Evolutionary conservation across 2,329 filamentous ascomycete genomes (phyloP).

Genomic region (Arthrinium puccinioides): DNA sequence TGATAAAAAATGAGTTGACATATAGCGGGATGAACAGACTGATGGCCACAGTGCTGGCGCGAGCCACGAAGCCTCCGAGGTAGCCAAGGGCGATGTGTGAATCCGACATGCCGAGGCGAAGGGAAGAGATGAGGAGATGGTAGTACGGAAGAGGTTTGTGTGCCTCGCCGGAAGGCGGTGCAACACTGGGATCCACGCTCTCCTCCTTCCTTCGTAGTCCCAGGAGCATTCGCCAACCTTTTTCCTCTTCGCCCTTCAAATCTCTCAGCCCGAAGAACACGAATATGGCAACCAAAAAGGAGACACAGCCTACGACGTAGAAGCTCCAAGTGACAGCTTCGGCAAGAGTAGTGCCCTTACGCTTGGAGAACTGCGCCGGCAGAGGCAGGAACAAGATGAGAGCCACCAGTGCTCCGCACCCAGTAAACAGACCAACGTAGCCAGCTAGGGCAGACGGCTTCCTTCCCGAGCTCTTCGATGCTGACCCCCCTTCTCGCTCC

Average conservation of each 20-base stretch:
- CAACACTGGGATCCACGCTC: not conserved
- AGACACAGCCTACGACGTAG: slow-evolving; percentile 72
- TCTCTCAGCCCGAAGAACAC: slow-evolving; percentile 72
- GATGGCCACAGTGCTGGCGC: slow-evolving; percentile 90
- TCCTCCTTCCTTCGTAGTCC: slow-evolving; percentile 22
- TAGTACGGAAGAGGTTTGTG: slow-evolving; percentile 43
- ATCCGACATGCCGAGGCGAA: slow-evolving; percentile 66
- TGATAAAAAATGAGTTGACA: slow-evolving; percentile 84
- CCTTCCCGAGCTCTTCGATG: slow-evolving; percentile 21
- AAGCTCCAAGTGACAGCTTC: slow-evolving; percentile 77
- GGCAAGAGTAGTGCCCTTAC: slow-evolving; percentile 63
- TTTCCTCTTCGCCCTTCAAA: slow-evolving; percentile 66
- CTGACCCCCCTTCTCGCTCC: slow-evolving; percentile 6
- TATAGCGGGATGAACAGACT: slow-evolving; percentile 91
- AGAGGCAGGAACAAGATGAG: slow-evolving; percentile 78
- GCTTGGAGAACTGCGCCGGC: slow-evolving; percentile 68
- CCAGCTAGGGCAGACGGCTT: slow-evolving; percentile 65
- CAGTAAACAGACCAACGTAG: slow-evolving; percentile 86
- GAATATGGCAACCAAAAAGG: slow-evolving; percentile 63
- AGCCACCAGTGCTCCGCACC: slow-evolving; percentile 82
- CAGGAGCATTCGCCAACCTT: slow-evolving; percentile 59
- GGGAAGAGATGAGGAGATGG: slow-evolving; percentile 52
- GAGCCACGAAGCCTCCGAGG: slow-evolving; percentile 87
- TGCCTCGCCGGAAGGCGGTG: slow-evolving; percentile 2
- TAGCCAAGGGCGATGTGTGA: slow-evolving; percentile 80